Conservation (phyloP, 2,329 filamentous ascomycete genomes). For the Graphiopsis chlorocephala region DNA sequence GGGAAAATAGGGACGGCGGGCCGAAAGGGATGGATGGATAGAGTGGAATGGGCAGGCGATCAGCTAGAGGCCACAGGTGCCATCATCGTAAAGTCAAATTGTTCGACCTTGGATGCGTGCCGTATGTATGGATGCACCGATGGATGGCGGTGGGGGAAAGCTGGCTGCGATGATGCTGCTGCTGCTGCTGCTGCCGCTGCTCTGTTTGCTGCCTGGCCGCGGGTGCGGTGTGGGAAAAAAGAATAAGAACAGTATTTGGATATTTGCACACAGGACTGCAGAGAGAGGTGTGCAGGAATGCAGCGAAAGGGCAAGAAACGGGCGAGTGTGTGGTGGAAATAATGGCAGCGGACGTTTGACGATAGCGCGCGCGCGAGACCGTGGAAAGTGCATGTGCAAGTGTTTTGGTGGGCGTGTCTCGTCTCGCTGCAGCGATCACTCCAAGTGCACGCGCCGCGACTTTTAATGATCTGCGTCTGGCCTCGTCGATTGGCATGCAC, state of each 20-base stretch:
- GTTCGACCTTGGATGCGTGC: not conserved
- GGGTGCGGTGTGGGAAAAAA: not conserved
- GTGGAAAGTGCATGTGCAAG: not conserved
- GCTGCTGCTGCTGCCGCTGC: not conserved
- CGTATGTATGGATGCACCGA: not conserved
- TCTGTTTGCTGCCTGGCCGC: not conserved
- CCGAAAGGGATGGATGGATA: not conserved
- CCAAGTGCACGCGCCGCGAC: not conserved
- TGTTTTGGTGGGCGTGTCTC: not conserved
- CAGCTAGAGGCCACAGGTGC: constrained; percentile 3
- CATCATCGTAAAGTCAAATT: constrained; percentile 14
- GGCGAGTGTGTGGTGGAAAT: not conserved
- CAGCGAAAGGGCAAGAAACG: not conserved
- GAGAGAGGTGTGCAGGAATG: not conserved
- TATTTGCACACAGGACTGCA: not conserved
- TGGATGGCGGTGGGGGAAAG: not conserved
- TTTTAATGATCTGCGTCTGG: not conserved
- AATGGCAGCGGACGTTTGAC: not conserved
- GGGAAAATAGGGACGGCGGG: constrained; percentile 4
- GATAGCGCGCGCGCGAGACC: not conserved
- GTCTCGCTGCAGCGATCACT: constrained; percentile 3
- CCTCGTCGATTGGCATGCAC: not conserved
- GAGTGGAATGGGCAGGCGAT: constrained; percentile 7
- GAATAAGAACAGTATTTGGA: not conserved
- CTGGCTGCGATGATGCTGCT: not conserved